phyloP scores from a whole-genome alignment of 495 filamentous ascomycete genomes.

The Margaritispora aquatica region DNA sequence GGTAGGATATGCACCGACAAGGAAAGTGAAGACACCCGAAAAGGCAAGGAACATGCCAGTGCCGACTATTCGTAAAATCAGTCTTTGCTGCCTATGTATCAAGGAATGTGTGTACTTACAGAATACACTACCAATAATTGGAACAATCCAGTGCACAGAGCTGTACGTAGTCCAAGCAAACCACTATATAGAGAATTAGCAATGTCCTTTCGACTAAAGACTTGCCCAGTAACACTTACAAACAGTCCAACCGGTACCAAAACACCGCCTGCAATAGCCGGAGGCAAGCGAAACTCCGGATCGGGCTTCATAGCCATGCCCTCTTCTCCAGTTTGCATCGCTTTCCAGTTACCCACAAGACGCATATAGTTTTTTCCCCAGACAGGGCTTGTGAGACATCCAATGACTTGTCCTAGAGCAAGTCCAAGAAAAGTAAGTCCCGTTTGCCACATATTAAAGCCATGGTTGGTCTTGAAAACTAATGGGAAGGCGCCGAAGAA shows the following conservation, averaged over 20 bases:
- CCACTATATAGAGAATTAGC: slow-evolving; percentile 31
- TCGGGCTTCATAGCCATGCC: slow-evolving; percentile 45
- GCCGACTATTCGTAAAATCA: not conserved
- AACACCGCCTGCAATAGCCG: slow-evolving; percentile 68
- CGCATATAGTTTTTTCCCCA: slow-evolving; percentile 56
- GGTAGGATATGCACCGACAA: slow-evolving; percentile 81
- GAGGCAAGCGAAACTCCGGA: slow-evolving; percentile 78
- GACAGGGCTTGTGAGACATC: slow-evolving; percentile 55
- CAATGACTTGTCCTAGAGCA: slow-evolving; percentile 62
- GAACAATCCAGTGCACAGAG: slow-evolving; percentile 45
- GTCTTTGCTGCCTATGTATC: not conserved
- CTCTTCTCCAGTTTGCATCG: not conserved
- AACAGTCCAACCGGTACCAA: slow-evolving; percentile 79
- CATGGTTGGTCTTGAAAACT: slow-evolving; percentile 63
- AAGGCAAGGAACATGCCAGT: slow-evolving; percentile 54
- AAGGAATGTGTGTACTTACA: slow-evolving; percentile 17
- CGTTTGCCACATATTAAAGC: slow-evolving; percentile 58
- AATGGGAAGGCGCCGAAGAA: slow-evolving; percentile 78
- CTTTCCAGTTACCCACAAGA: slow-evolving; percentile 31
- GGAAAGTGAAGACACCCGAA: slow-evolving; percentile 85
- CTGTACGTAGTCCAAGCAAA: slow-evolving; percentile 64
- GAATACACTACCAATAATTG: slow-evolving; percentile 42
- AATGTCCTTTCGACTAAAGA: not conserved
- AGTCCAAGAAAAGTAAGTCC: slow-evolving; percentile 68
- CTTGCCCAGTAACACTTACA: slow-evolving; percentile 3